Base-by-base conservation (phyloP, 2,329 filamentous ascomycete genomes). In the Exserohilum rostratum region DNA sequence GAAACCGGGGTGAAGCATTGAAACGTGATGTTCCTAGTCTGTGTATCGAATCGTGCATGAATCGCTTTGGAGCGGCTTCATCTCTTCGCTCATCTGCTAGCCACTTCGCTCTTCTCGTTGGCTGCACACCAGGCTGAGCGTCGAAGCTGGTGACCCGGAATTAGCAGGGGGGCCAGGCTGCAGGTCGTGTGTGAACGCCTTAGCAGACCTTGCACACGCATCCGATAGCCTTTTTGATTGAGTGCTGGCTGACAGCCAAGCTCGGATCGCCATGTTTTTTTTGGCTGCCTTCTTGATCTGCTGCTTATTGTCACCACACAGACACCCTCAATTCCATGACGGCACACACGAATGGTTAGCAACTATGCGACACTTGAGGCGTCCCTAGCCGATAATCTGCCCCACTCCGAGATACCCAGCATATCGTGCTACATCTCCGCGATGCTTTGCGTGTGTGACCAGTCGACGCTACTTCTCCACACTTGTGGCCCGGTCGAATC, bases 291-390 rank as follows among this genome's bases (percentile, higher is more conserved):
- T 61, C 58, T 55, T 52, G 57, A 62, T 67, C 58, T 66, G 58
- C 58, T 65, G 62, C 60, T 67, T 61, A 66, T 58, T 62, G 57
- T 67, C 57, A 67, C 59, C 62, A 64, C 64, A 50, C 53, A 61
- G 64, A 70, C 66, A 65, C 67, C 60, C 69, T 69, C 58, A 47
- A 49, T 55, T 63, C 22, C 60, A 66, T 57, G 65, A 65, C 64
- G 61, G 60, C 57, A 48, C 60, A 56, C 56, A 52, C 57, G 53
- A 60, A 49, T 39, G 50, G 46, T 61, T 70, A 69, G 67, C 58
- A 59, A 61, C 47, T 44, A 58, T 60, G 62, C 66, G 57, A 66
- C 66, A 57, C 61, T 65, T 57, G 47, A 60, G 57, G 66, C 65
- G 61, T 46, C 53, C 50, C 49, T 66, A 59, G 62, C 58, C 50